Evolutionary conservation across 2,329 filamentous ascomycete species (phyloP).

Genomic region (Colletotrichum australisinense): DNA sequence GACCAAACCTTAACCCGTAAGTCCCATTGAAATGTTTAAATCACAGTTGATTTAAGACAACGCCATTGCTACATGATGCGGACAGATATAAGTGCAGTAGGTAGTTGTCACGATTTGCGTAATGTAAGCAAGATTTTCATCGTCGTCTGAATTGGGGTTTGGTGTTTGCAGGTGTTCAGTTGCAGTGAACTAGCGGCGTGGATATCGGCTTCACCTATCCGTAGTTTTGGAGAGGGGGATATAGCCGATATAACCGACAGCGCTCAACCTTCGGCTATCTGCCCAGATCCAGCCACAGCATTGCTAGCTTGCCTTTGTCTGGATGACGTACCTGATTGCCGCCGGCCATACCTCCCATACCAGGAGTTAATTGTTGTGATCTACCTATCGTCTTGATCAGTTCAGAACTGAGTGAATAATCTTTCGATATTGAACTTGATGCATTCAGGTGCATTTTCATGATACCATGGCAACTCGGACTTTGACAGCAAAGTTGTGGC

Average conservation of each 20-base stretch:
- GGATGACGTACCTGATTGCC: background rate
- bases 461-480: background rate
- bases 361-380: background rate
- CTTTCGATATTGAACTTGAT: background rate
- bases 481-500: background rate
- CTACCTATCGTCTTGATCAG: background rate
- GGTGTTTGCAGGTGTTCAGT: background rate
- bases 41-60: background rate
- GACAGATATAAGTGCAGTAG: background rate
- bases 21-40: background rate
- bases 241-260: conserved; percentile 2
- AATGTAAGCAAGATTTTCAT: background rate
- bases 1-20: background rate
- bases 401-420: background rate
- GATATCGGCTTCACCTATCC: background rate
- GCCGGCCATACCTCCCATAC: background rate
- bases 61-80: background rate
- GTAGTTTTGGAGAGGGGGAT: background rate
- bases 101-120: no score
- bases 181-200: background rate
- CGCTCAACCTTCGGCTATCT: background rate
- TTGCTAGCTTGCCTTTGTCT: background rate
- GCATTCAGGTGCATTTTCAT: background rate
- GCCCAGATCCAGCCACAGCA: background rate
- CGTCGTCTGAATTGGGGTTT: background rate